Base-by-base conservation (phyloP, 768 basidiomycete genomes). In the Leccinum fibrillosum region DNA sequence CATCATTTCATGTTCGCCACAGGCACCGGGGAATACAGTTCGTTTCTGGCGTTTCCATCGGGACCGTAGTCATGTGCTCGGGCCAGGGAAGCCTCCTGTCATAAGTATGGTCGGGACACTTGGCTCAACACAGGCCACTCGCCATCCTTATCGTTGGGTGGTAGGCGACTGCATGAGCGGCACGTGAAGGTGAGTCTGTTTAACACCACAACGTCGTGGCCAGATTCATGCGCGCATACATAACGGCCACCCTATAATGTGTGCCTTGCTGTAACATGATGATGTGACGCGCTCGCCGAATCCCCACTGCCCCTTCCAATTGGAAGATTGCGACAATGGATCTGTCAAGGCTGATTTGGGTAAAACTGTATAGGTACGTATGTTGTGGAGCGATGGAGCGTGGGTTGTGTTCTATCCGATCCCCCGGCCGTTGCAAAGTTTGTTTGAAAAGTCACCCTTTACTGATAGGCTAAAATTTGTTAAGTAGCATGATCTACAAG, bases 21-120 rank as follows among this genome's bases (percentile, higher is more conserved):
- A 63, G 72, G 68, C 63, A 73, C 71, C 61, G 67, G 66, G 67
- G 61, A 59, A 65, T 44, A 54, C 35, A 55, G 53, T 23, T 61
- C 54, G 49, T 52, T 54, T 65, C 63, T 57, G 23, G 52, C 54
- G 61, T 69, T 60, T 61, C 69, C 59, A 69, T 65, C 62, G 65
- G 63, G 52, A 67, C 55, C 59, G 52, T 56, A 59, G 61, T 60
- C 57, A 61, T 53, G 54, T 59, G 66, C 55, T 55, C 54, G 49
- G n/a, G 53, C 42, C 30, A 53, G n/a, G 21, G 32, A 34, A 21
- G 21, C 53, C n/a, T 28, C 34, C 32, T 50, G n/a, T 28, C 32
- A 49, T 34, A 10, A 26, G 19, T 12, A 21, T 13, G 17, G 34
- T 30, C 48, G 39, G n/a, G 42, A 19, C 42, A 42, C 42, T 17